Evolutionary conservation across 2,329 filamentous ascomycete genomes (phyloP).

Genomic region (Aspergillus aculeatus): DNA sequence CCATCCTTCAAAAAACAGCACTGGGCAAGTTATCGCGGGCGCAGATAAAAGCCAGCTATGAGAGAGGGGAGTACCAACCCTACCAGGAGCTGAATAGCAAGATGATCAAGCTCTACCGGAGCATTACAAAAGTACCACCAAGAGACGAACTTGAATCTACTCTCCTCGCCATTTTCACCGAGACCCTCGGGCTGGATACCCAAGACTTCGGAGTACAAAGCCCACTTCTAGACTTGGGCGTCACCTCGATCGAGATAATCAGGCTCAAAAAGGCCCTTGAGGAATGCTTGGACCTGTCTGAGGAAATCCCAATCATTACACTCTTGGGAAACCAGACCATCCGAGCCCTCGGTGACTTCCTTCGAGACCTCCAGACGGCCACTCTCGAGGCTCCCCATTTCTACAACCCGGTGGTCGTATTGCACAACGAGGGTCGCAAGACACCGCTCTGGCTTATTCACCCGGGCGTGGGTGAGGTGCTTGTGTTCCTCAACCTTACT

Average conservation of each 20-base stretch:
- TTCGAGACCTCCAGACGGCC: slow-evolving; percentile 16
- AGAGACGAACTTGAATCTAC: slow-evolving; percentile 8
- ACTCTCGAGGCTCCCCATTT: background rate
- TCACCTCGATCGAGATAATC: slow-evolving; percentile 43
- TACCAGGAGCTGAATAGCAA: slow-evolving; percentile 13
- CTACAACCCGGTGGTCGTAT: slow-evolving; percentile 35
- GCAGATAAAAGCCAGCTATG: slow-evolving; percentile 29
- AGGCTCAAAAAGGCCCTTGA: slow-evolving; percentile 39
- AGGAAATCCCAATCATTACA: slow-evolving; percentile 39
- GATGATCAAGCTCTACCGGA: slow-evolving; percentile 5
- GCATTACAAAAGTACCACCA: background rate
- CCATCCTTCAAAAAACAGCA: slow-evolving; percentile 12
- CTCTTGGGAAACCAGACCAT: slow-evolving; percentile 31
- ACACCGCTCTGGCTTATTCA: slow-evolving; percentile 38
- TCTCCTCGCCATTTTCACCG: slow-evolving; percentile 8
- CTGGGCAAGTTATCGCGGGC: slow-evolving; percentile 21
- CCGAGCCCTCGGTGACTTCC: slow-evolving; percentile 28
- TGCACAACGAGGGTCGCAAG: slow-evolving; percentile 26
- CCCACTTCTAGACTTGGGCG: slow-evolving; percentile 29
- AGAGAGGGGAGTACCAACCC: slow-evolving; percentile 48
- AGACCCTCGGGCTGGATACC: slow-evolving; percentile 8
- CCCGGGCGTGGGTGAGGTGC: slow-evolving; percentile 41
- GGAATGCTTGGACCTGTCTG: slow-evolving; percentile 21
- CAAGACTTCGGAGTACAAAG: slow-evolving; percentile 17
- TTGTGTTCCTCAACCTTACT: slow-evolving; percentile 39